phyloP scores from a whole-genome alignment of 192 early-diverging fungal species.

The Podila verticillata region DNA sequence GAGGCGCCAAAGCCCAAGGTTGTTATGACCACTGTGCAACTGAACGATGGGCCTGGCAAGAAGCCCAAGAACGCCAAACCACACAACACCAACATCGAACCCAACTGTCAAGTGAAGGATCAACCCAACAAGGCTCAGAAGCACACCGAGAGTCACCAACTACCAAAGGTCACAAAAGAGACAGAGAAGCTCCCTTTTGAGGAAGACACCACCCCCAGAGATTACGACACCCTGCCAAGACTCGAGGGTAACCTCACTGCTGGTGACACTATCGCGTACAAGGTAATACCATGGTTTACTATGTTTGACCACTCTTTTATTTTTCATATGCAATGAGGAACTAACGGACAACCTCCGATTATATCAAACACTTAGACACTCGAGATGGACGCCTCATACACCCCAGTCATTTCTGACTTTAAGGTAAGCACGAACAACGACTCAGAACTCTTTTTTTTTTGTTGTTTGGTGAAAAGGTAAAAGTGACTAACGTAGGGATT shows the following conservation, averaged over 20 bases:
- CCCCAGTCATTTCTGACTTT: constrained; percentile 40
- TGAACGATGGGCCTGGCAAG: constrained; percentile 8
- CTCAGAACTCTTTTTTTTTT: neutral
- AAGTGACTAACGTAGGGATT: neutral
- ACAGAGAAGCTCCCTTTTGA: neutral
- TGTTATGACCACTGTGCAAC: constrained; percentile 29
- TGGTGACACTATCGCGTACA: neutral
- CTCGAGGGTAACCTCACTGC: neutral
- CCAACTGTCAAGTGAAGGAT: neutral
- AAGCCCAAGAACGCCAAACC: neutral
- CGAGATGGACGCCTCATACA: constrained; percentile 29
- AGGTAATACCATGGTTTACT: neutral
- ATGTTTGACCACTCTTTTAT: too few species aligned
- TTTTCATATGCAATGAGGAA: neutral
- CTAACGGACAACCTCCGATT: neutral
- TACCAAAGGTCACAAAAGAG: neutral
- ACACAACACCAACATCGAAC: neutral
- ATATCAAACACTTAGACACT: constrained; percentile 23
- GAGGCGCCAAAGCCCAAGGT: constrained; percentile 13
- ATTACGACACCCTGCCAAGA: neutral
- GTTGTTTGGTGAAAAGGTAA: neutral
- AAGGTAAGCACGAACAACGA: constrained; percentile 13
- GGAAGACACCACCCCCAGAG: neutral
- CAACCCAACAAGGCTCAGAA: neutral
- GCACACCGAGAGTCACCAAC: neutral